A percentile compares a stretch with the other conserved stretches of the same genome.
These are phyloP conservation scores for Artemisia annua DNA, from an alignment of 129 eudicot genomes.

Conservation along the genomic window DNA sequence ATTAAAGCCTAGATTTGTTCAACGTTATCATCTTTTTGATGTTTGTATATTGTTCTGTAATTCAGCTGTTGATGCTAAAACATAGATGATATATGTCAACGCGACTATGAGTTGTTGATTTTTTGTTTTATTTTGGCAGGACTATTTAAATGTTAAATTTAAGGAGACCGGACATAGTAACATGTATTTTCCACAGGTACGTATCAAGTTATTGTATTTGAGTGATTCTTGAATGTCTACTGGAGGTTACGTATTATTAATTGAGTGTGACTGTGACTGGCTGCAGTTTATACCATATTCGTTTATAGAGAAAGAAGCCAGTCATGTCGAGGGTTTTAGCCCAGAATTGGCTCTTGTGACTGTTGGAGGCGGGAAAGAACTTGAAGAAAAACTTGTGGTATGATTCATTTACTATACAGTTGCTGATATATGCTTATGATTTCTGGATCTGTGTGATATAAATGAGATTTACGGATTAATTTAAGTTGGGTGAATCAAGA, in stretches of 20 bases:
- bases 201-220: background rate
- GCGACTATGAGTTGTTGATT: background rate
- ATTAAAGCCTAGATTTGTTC: no score
- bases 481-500: slow-evolving; percentile 14
- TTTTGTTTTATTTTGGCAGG: slow-evolving; percentile 43
- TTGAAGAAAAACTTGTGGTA: slow-evolving; percentile 99
- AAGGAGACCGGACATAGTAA: slow-evolving; percentile 98
- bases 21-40: no score
- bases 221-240: background rate
- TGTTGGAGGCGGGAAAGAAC: slow-evolving; percentile 99
- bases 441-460: background rate
- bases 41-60: no score
- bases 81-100: no score
- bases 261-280: slow-evolving; percentile 10
- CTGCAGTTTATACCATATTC: slow-evolving; percentile 95
- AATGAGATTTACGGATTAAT: slow-evolving; percentile 10
- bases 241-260: no score
- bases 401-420: background rate
- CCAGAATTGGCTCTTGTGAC: slow-evolving; percentile 98
- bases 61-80: no score
- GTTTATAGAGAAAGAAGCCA: slow-evolving; percentile 97
- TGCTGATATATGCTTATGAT: background rate
- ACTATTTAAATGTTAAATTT: slow-evolving; percentile 82
- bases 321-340: slow-evolving; percentile 98
- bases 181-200: slow-evolving; percentile 97